Base-by-base conservation (phyloP, 2,329 filamentous ascomycete species). In the Aspergillus sp. region DNA sequence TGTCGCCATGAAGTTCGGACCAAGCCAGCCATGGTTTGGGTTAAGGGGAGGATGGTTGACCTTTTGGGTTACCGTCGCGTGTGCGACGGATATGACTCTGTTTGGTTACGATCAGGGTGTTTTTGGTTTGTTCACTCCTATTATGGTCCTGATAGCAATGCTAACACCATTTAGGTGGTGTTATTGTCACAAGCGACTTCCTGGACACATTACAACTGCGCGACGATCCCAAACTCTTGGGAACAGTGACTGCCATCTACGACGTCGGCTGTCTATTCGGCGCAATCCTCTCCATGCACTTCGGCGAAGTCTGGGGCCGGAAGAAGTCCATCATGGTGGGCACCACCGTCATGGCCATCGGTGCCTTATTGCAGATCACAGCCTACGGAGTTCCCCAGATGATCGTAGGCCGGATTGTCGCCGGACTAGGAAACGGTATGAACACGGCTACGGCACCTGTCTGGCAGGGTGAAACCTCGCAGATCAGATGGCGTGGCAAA, bases 391-490 rank as follows among this genome's bases (percentile, higher is more conserved):
- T 60, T 7, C 60, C 62, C 7, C 65, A 67, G 22, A 55, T 69
- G 51, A 65, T 67, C 37, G 65, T 76, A 10, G 74, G 74, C 15
- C 66, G 75, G 17, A 68, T 74, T 41, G 68, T 78, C n/a, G 74
- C 74, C 7, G 76, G 74, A 5, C 61, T 76, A 46, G 57, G 57
- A 33, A 54, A 54, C 17, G 75, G 74, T 9, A 66, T 77, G 43
- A 77, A 77, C 51, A 77, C 74, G 1, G 65, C 71, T 0, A 74
- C 72, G 2, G 73, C 72, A 12, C 73, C 71, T 5, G 67, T 76
- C 4, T 78, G 74, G 73, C 74, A 68, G 56, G 70, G 72, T 6
- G 75, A 78, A 52, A 77, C 73, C 0, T 73, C 71, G 1, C 72
- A 72, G 50, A 64, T 68, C n/a, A 60, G 63, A 7, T 50, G 49